phyloP scores from a whole-genome alignment of 192 early-diverging fungal species.

The Coemansia sp. region DNA sequence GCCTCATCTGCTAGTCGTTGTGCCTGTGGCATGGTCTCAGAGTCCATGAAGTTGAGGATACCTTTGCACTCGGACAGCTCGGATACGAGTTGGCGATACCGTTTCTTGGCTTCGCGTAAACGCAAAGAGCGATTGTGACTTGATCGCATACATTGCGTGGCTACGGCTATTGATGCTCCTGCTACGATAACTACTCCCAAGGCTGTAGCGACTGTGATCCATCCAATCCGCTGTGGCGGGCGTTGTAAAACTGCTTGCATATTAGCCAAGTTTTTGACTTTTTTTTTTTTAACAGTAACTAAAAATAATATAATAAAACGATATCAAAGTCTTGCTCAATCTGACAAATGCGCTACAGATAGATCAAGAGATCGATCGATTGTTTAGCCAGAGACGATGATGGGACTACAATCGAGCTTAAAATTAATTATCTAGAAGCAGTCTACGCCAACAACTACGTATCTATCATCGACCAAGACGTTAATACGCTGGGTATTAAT shows the following conservation, averaged over 20 bases:
- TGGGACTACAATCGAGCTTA: background rate
- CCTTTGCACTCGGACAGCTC: slow-evolving; percentile 50
- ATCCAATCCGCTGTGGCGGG: background rate
- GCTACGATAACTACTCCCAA: slow-evolving; percentile 23
- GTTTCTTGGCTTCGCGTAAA: slow-evolving; percentile 31
- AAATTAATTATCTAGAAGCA: slow-evolving; percentile 24
- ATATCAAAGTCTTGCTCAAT: background rate
- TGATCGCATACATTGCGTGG: slow-evolving; percentile 26
- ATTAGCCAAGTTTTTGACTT: background rate
- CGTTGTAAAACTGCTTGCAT: slow-evolving; percentile 5
- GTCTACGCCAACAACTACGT: slow-evolving; percentile 37
- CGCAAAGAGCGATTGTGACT: slow-evolving; percentile 32
- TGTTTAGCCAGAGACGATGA: background rate
- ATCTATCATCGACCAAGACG: slow-evolving; percentile 31
- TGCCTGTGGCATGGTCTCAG: slow-evolving; percentile 23
- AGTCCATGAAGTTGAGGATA: slow-evolving; percentile 32
- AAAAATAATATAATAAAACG: background rate
- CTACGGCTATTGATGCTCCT: slow-evolving; percentile 20
- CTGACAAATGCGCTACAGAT: background rate
- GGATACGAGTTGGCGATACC: slow-evolving; percentile 27
- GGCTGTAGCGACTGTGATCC: slow-evolving; percentile 15
- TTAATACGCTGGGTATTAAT: slow-evolving; percentile 32
- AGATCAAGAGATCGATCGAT: background rate
- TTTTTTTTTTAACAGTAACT: background rate
- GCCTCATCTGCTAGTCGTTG: slow-evolving; percentile 18